phyloP scores from a whole-genome alignment of 768 basidiomycete genomes.

The Pleurotus giganteus region DNA sequence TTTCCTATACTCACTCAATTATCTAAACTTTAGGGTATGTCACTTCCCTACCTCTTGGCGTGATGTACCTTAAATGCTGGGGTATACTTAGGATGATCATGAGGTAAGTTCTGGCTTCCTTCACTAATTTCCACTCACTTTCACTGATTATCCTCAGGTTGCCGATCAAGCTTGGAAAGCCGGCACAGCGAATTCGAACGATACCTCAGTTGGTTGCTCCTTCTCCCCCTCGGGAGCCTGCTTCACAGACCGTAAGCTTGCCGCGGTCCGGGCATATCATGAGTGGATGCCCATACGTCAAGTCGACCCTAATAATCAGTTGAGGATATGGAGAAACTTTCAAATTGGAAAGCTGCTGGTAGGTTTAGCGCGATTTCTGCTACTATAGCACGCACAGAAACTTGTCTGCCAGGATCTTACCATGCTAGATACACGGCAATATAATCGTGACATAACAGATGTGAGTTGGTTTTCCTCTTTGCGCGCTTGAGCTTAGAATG shows the following conservation, averaged over 20 bases:
- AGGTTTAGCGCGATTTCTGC: neutral
- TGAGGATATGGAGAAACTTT: conserved; percentile 63
- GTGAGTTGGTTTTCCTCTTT: conserved; percentile 24
- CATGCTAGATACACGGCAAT: conserved; percentile 61
- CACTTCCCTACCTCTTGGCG: neutral
- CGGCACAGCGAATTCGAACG: conserved; percentile 55
- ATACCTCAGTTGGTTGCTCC: conserved; percentile 45
- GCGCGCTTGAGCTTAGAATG: neutral
- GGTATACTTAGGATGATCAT: conserved; percentile 46
- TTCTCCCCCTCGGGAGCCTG: conserved; percentile 54
- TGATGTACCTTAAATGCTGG: neutral
- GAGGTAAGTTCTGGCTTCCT: conserved; percentile 28
- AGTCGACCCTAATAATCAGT: conserved; percentile 49
- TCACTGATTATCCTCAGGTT: conserved; percentile 28
- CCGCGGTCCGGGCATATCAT: conserved; percentile 57
- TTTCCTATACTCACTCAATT: neutral
- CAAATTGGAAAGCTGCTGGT: conserved; percentile 55
- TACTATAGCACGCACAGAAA: neutral
- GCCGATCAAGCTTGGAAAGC: conserved; percentile 59
- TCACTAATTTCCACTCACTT: neutral
- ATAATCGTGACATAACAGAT: conserved; percentile 59
- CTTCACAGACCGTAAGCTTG: conserved; percentile 58
- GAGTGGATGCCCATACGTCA: conserved; percentile 65
- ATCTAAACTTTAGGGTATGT: neutral
- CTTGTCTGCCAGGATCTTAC: conserved; percentile 36